These are phyloP conservation scores for Sedum album DNA, from an alignment of 164 flowering plant genomes.

Conservation along the genomic window DNA sequence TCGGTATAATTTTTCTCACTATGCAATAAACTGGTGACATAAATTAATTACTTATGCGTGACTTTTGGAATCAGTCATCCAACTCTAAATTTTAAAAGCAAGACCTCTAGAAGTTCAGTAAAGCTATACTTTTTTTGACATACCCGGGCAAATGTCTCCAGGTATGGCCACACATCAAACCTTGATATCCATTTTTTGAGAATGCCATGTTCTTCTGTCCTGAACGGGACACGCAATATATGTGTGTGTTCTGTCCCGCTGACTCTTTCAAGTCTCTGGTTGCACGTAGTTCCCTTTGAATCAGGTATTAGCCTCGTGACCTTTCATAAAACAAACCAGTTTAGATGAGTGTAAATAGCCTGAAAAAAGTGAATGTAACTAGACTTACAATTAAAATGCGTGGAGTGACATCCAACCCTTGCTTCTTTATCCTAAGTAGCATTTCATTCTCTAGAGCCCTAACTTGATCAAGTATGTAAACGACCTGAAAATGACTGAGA, in stretches of 20 bases:
- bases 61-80: background rate
- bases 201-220: slow-evolving; percentile 13
- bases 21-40: background rate
- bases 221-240: slow-evolving; percentile 19
- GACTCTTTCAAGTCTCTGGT: slow-evolving; percentile 15
- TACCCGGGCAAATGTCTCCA: slow-evolving; percentile 19
- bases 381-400: slow-evolving; percentile 24
- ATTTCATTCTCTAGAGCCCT: slow-evolving; percentile 30
- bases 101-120: too few relatives aligned
- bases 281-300: slow-evolving; percentile 19
- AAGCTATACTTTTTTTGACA: too few relatives aligned
- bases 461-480: slow-evolving; percentile 31
- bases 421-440: slow-evolving; percentile 21
- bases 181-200: slow-evolving; percentile 21
- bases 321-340: background rate
- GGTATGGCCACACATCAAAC: slow-evolving; percentile 17
- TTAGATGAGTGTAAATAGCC: background rate
- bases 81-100: background rate
- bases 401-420: slow-evolving; percentile 26
- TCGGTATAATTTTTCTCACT: too few relatives aligned
- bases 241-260: slow-evolving; percentile 15
- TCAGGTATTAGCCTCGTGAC: slow-evolving; percentile 21
- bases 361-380: background rate
- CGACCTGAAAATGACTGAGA: slow-evolving; percentile 1
- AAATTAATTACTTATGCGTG: background rate